Conservation (phyloP, 106 monocot genomes). For the Dioscorea zingiberensis region DNA sequence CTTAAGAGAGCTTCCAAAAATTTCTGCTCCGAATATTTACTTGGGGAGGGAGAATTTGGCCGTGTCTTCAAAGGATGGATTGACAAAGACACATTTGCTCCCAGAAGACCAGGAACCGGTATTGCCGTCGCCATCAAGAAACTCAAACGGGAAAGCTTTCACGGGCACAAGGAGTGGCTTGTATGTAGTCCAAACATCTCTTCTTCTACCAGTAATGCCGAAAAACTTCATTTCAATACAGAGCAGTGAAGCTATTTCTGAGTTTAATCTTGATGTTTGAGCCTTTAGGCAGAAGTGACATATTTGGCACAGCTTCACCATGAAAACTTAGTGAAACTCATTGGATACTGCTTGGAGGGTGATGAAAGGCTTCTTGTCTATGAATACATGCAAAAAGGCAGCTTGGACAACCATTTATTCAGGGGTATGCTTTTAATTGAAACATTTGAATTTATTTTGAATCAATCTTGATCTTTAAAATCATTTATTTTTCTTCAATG, state of each 20-base stretch:
- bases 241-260: no score
- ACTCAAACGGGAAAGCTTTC: background rate
- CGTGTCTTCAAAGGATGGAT: constrained; percentile 5
- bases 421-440: background rate
- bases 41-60: constrained; percentile 6
- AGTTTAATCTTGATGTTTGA: background rate
- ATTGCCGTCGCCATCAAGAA: constrained; percentile 4
- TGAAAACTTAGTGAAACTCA: constrained; percentile 1
- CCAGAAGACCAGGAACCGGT: background rate
- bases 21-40: background rate
- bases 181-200: background rate
- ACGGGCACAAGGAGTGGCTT: constrained; percentile 8
- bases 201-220: background rate
- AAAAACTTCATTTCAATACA: no score
- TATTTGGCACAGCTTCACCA: constrained; percentile 4
- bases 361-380: constrained; percentile 2
- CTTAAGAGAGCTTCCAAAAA: background rate
- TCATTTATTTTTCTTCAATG: no score
- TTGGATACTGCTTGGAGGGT: constrained; percentile 6
- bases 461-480: no score
- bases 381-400: background rate
- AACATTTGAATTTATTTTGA: no score
- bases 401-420: constrained; percentile 2
- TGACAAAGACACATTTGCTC: background rate
- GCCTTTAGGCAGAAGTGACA: background rate